These are phyloP conservation scores for Sphaerulina populicola DNA, from an alignment of 2,329 filamentous ascomycete species.

Conservation along the genomic window DNA sequence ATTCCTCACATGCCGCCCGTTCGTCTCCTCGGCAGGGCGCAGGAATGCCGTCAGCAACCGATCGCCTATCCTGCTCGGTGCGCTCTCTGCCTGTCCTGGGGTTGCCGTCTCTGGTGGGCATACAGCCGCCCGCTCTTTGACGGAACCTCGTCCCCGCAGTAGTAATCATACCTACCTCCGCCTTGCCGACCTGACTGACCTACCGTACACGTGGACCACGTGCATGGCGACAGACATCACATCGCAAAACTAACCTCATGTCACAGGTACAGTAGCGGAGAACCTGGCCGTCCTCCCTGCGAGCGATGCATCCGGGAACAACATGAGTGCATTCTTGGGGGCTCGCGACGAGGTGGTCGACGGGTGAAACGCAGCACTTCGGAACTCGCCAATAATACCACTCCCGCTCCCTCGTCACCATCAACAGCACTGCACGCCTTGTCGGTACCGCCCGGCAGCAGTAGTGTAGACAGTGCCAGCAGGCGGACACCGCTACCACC, in stretches of 20 bases:
- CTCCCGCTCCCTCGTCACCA: not conserved
- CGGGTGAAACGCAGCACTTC: conserved; percentile 26
- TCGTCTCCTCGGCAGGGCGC: not conserved
- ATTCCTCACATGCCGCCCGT: not conserved
- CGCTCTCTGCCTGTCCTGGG: not conserved
- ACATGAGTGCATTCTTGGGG: conserved; percentile 30
- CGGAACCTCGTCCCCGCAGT: not conserved
- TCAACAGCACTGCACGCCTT: not conserved
- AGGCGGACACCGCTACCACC: conserved; percentile 13
- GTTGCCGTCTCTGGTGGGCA: not conserved
- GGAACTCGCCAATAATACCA: conserved; percentile 2
- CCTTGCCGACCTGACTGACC: too few species aligned
- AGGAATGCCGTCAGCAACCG: conserved; percentile 12
- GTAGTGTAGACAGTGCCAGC: conserved; percentile 17
- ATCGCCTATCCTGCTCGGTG: not conserved
- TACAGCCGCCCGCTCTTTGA: conserved; percentile 1
- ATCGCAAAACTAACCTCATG: conserved; percentile 1
- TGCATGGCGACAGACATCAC: not conserved
- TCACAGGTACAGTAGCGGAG: conserved; percentile 28
- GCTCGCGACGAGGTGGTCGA: conserved; percentile 28
- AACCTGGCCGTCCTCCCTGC: conserved; percentile 28
- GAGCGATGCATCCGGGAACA: conserved; percentile 31
- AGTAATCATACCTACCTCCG: too few species aligned
- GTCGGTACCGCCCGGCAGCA: not conserved
- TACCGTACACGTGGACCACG: not conserved